Percentiles rank a stretch among this genome's conserved stretches.
phyloP scores from a whole-genome alignment of 345 rosid species.

The Carallia pectinifolia region DNA sequence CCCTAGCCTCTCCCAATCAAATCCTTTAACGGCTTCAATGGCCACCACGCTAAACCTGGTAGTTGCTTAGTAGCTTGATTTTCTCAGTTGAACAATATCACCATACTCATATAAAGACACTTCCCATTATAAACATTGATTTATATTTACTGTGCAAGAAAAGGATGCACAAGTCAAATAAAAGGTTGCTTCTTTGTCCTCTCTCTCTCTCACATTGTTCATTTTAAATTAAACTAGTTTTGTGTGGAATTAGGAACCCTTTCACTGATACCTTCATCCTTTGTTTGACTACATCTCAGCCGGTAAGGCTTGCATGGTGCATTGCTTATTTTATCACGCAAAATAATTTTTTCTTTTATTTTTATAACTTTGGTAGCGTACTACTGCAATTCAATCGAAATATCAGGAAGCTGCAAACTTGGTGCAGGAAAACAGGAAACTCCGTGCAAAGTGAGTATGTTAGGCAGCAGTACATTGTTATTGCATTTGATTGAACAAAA shows the following conservation, averaged over 20 bases:
- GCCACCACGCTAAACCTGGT: no score
- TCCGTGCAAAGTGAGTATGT: constrained; percentile 54
- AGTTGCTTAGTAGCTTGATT: no score
- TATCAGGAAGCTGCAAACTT: constrained; percentile 39
- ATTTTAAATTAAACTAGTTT: no score
- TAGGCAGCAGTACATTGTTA: constrained; percentile 1
- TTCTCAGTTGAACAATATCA: no score
- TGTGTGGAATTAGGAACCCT: not conserved
- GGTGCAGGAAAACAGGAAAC: constrained; percentile 67
- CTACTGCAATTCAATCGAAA: constrained; percentile 23
- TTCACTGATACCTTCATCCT: not conserved
- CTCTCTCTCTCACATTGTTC: no score
- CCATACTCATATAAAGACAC: no score
- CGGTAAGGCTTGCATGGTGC: not conserved
- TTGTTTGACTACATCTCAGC: not conserved
- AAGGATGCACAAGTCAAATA: no score
- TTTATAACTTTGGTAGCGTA: constrained; percentile 20
- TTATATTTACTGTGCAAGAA: no score
- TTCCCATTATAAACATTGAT: no score
- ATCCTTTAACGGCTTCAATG: no score
- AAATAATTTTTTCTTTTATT: not conserved
- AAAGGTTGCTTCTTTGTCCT: not conserved
- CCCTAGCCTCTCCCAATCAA: no score
- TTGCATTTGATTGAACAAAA: not conserved
- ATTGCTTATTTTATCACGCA: not conserved